Evolutionary conservation across 192 early-diverging fungal species (phyloP).

Genomic region (Coemansia sp.): DNA sequence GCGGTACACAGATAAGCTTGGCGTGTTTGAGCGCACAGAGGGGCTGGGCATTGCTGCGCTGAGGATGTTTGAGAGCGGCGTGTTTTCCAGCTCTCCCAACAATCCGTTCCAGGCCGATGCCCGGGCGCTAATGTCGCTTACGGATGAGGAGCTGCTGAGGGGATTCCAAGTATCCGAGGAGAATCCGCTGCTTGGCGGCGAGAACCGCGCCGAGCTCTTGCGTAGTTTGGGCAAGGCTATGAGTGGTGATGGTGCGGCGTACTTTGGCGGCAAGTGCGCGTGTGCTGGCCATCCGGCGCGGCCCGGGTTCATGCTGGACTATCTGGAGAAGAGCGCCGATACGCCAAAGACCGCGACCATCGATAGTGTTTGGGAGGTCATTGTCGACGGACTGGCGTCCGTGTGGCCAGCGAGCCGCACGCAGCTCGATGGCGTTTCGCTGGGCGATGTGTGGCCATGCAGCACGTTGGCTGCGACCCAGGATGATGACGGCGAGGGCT

Average conservation of each 20-base stretch:
- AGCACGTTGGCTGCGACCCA: constrained; percentile 49
- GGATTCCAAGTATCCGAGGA: constrained; percentile 80
- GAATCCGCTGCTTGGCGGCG: constrained; percentile 82
- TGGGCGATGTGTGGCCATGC: constrained; percentile 94
- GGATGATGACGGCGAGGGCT: constrained; percentile 10
- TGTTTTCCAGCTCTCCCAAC: constrained; percentile 66
- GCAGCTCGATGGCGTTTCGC: constrained; percentile 67
- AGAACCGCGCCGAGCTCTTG: constrained; percentile 75
- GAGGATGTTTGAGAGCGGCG: constrained; percentile 81
- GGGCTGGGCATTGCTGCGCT: constrained; percentile 85
- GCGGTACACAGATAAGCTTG: constrained; percentile 66
- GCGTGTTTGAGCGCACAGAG: constrained; percentile 71
- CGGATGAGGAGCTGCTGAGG: constrained; percentile 22
- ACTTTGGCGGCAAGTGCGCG: constrained; percentile 57
- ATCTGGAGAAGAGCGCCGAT: constrained; percentile 61
- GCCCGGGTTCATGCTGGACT: constrained; percentile 87
- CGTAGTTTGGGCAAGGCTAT: constrained; percentile 65
- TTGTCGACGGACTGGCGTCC: constrained; percentile 76
- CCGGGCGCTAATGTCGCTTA: constrained; percentile 23
- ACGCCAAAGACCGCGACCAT: constrained; percentile 61
- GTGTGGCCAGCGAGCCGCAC: constrained; percentile 90
- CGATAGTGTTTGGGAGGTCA: constrained; percentile 76
- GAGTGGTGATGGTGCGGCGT: constrained; percentile 49
- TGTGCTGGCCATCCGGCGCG: constrained; percentile 56
- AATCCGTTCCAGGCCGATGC: constrained; percentile 73